Base-by-base conservation (phyloP, 352 stramenopile species). In the Aphanomyces invadans region DNA sequence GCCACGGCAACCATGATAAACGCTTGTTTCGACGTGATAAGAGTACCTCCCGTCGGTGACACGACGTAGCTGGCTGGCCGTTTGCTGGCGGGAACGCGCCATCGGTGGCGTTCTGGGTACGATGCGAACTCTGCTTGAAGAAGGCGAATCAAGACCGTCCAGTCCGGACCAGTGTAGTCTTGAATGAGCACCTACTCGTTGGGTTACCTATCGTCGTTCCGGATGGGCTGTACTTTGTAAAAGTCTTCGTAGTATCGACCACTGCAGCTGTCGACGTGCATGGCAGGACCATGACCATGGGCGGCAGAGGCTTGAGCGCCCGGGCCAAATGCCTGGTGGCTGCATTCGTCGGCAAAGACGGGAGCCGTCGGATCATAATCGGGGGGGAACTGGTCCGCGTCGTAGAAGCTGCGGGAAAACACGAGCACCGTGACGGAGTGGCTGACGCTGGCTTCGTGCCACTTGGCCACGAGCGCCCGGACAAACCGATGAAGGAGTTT, bases 61-160 rank as follows among this genome's bases (percentile, higher is more conserved):
- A 83, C 53, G 36, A 89, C 68, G 83, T 94, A 86, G n/a, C 81
- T 69, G 0, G 79, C 79, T 17, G 68, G 63, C 7, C 83, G 74
- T 2, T 76, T 68, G 25, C 87, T 73, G 49, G 88, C 75, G 7
- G 78, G 71, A 2, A 71, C 74, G 15, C 81, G 73, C 81, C 81
- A 90, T 12, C 81, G 79, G 67, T 92, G 80, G 9, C 63, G 79
- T 46, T 83, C 66, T 32, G 97, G 86, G 74, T 98, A 99, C 3
- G 75, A 85, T 0, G 92, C 73, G 65, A 99, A 98, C 68, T 98
- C 95, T 71, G 82, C 75, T 68, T 98, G 98, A 19, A 99, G 87
- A 0, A 92, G 73, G 49, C 79, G 65, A 36, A 98, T 72, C 45
- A 99, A 65, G 21, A 90, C 87, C 19, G 82, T 82, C 83, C 90